These are phyloP conservation scores for Neofusicoccum sp. DNA, from an alignment of 2,329 filamentous ascomycete species.

Conservation along the genomic window DNA sequence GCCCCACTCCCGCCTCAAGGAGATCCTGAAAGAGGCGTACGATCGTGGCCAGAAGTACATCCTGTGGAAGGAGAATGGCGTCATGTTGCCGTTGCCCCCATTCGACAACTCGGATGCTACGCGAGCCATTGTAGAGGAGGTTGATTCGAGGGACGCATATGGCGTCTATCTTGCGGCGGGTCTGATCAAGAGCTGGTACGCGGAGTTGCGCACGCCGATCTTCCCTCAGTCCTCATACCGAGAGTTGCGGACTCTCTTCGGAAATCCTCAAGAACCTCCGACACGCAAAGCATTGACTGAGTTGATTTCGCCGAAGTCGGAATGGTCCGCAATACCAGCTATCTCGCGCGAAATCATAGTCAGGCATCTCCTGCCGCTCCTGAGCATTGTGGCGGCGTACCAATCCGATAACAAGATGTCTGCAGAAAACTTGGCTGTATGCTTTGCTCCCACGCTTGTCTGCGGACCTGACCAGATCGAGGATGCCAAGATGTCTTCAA, in stretches of 20 bases:
- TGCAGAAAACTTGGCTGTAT: constrained; percentile 56
- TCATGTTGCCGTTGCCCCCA: constrained; percentile 35
- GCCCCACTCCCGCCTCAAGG: constrained; percentile 52
- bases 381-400: constrained; percentile 49
- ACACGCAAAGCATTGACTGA: constrained; percentile 48
- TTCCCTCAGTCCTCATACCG: constrained; percentile 54
- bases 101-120: constrained; percentile 39
- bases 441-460: constrained; percentile 56
- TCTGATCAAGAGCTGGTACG: constrained; percentile 60
- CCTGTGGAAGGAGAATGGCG: constrained; percentile 52
- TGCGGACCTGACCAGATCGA: constrained; percentile 57
- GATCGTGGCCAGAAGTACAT: constrained; percentile 58
- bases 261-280: constrained; percentile 40
- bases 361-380: constrained; percentile 56
- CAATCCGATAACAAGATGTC: constrained; percentile 59
- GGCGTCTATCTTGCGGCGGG: constrained; percentile 56
- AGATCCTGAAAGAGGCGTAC: constrained; percentile 57
- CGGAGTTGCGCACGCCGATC: constrained; percentile 55
- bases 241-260: constrained; percentile 48
- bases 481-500: constrained; percentile 56
- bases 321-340: constrained; percentile 49
- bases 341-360: constrained; percentile 52
- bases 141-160: constrained; percentile 54
- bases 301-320: constrained; percentile 49
- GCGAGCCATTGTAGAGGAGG: constrained; percentile 48